Base-by-base conservation (phyloP, 2,329 filamentous ascomycete species). In the Alternaria consortialis region DNA sequence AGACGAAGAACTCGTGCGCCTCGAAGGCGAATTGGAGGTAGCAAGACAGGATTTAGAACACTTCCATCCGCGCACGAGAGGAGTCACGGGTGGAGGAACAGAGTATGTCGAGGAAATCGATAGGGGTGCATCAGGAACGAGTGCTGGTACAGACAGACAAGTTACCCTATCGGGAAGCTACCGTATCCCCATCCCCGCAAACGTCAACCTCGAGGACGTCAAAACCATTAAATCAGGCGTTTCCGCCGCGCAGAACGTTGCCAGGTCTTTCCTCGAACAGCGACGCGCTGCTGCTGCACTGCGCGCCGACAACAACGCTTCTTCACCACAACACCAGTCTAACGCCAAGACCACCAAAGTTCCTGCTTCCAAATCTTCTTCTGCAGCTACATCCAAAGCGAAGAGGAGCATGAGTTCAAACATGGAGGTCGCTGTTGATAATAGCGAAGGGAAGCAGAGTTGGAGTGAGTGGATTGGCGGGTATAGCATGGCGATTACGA, bases 381-480 rank as follows among this genome's bases (percentile, higher is more conserved):
- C 50, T 40, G n/a, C 27, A 3, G n/a, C 51, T 1, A 53, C 46
- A 36, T 15, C 66, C 15, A 64, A 58, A 11, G 62, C 60, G 1
- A 50, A 54, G 9, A 62, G 61, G 7, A 66, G 25, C 4, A 37
- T 57, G 23, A 66, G 53, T 13, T 62, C 65, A 6, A 68, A 58
- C 3, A 40, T 68, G 55, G 68, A 72, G n/a, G 60, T 70, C 7
- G 56, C 51, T 2, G 65, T 56, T 2, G 68, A 69, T 5, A 55
- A 59, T 5, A 63, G 53, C 4, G 65, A 56, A 1, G 68, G 67
- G 0, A 72, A 73, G 52, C 66, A 75, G 65, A 72, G 71, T 34
- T 79, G 77, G 77, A 63, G 73, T 7, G 77, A 79, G 52, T 79
- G 76, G 76, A 76, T 79, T 52, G 77, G 77, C 0, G 77, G 75